Conservation (phyloP, 163 green algal genomes). For the Chlorella variabilis region DNA sequence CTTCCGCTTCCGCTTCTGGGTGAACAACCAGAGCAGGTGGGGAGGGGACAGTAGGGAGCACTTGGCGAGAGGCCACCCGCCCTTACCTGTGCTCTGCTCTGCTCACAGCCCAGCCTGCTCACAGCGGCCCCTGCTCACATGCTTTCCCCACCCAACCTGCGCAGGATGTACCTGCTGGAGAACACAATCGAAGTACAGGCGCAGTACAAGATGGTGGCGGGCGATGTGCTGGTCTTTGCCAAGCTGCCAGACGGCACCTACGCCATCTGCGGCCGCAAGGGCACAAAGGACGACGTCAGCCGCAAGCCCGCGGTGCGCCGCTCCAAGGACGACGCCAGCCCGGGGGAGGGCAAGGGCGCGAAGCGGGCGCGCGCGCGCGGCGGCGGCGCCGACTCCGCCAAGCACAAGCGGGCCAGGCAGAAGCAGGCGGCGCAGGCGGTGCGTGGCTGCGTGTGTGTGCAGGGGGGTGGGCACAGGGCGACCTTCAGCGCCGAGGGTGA, state of each 20-base stretch:
- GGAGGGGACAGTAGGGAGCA: background rate
- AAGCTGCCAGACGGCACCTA: slow-evolving; percentile 61
- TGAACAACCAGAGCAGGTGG: slow-evolving; percentile 74
- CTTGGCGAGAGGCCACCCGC: no score
- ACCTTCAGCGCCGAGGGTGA: no score
- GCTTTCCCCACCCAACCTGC: background rate
- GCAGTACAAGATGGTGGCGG: slow-evolving; percentile 66
- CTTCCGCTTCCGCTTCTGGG: slow-evolving; percentile 77
- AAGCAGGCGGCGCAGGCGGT: slow-evolving; percentile 33
- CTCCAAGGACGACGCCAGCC: background rate
- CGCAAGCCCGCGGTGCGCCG: slow-evolving; percentile 31
- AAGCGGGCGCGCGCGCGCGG: background rate
- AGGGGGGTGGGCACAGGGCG: no score
- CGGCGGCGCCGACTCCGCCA: background rate
- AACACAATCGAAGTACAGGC: slow-evolving; percentile 69
- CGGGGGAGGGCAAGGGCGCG: background rate
- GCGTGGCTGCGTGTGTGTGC: no score
- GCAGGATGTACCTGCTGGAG: slow-evolving; percentile 89
- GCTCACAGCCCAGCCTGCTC: no score
- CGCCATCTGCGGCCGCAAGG: slow-evolving; percentile 37
- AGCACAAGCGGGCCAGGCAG: slow-evolving; percentile 14
- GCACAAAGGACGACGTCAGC: slow-evolving; percentile 40
- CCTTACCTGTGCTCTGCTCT: background rate
- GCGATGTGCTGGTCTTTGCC: slow-evolving; percentile 89
- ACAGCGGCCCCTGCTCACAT: background rate